Base-by-base conservation (phyloP, 2,329 filamentous ascomycete genomes). In the Cladophialophora carrionii region DNA sequence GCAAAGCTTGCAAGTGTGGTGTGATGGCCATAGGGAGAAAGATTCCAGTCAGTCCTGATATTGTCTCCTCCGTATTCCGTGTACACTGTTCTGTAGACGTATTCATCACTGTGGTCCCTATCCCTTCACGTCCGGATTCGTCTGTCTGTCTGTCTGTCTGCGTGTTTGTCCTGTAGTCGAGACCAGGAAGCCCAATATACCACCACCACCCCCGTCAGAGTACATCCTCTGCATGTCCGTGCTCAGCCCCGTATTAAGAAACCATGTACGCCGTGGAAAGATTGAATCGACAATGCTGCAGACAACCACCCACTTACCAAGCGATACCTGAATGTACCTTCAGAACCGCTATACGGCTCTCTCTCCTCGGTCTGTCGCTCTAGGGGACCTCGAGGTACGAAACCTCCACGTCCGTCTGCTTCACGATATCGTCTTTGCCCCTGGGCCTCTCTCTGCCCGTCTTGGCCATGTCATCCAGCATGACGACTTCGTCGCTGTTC, bases 401-500 rank as follows among this genome's bases (percentile, higher is more conserved):
- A n/a, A 60, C 31, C 22, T 60, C 57, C 17, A 60, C 57, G 6
- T 60, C 57, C 9, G 48, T 60, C 57, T 60, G 26, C 37, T 60
- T 60, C 10, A 32, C 32, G 17, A 60, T 60, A 12, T 52, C 48
- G 17, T 60, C 57, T 60, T 46, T 41, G 20, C 31, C 31, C 31
- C 37, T 53, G 31, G 32, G 31, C 22, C 31, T 41, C 14, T 60
- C 17, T 24, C 14, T 34, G n/a, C 14, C 48, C 10, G 57, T 60
- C 31, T 60, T 60, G 7, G 29, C 48, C 48, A 60, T 52, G n/a
- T 60, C 57, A 6, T 60, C 48, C 31, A 60, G 57, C 57, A 60
- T 60, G 48, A 60, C 57, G 32, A 60, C 57, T 29, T 60, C 57
- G 8, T 60, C 57, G 22, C 57, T 60, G 31, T 51, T 52, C 17